phyloP scores from a whole-genome alignment of 176 grass and related monocot species.

The Hyparrhenia diplandra region DNA sequence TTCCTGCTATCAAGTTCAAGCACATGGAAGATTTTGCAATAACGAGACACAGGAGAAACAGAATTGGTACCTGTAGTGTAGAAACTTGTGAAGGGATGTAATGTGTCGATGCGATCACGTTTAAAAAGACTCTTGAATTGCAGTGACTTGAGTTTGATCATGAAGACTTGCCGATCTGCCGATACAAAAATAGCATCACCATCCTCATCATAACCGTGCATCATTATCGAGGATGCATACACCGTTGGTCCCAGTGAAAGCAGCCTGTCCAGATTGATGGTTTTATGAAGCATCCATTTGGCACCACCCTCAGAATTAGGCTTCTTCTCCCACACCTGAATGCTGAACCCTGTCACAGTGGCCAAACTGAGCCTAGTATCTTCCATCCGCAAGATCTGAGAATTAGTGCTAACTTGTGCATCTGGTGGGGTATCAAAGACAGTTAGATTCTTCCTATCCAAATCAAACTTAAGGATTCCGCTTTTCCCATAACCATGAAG shows the following conservation, averaged over 20 bases:
- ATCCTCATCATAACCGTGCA: not conserved
- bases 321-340: too few relatives aligned
- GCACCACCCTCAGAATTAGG: too few relatives aligned
- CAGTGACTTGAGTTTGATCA: slow-evolving; percentile 7
- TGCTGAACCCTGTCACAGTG: too few relatives aligned
- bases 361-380: too few relatives aligned
- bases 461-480: not conserved
- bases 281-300: too few relatives aligned
- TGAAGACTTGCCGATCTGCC: not conserved
- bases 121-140: not conserved
- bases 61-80: too few relatives aligned
- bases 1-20: not conserved
- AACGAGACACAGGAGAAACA: too few relatives aligned
- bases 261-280: too few relatives aligned
- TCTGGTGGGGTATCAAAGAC: not conserved
- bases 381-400: slow-evolving; percentile 1
- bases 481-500: not conserved
- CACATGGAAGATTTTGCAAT: too few relatives aligned
- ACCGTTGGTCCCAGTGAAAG: too few relatives aligned
- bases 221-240: too few relatives aligned
- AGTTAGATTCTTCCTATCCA: not conserved
- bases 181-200: not conserved
- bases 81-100: not conserved
- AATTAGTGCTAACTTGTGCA: fast-evolving
- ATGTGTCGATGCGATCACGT: not conserved